A percentile compares a stretch with the other conserved stretches of the same genome.
Conservation (phyloP, 176 grass and related monocot genomes). For the Eragrostis curvula region DNA sequence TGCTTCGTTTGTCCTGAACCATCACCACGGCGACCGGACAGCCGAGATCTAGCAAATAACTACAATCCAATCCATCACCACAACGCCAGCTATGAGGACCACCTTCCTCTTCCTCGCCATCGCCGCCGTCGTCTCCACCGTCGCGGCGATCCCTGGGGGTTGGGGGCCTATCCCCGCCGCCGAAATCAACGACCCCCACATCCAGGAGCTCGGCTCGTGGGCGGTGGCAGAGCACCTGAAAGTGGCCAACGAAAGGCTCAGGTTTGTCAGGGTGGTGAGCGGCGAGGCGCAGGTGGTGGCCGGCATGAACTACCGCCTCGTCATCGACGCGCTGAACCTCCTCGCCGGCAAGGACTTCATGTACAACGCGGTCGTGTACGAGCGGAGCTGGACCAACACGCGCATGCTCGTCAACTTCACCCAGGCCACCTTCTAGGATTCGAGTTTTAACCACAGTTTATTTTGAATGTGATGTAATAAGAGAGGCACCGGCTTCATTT, state of each 20-base stretch:
- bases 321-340: conserved; percentile 16
- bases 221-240: conserved; percentile 56
- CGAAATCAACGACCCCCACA: conserved; percentile 22
- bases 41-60: not conserved
- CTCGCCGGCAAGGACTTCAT: not conserved
- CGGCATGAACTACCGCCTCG: conserved; percentile 56
- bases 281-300: conserved; percentile 43
- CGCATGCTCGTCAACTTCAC: conserved; percentile 48
- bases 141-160: not conserved
- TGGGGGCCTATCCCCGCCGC: conserved; percentile 36
- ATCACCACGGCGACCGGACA: not conserved
- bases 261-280: conserved; percentile 35
- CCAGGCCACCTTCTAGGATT: not conserved
- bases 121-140: not conserved
- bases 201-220: conserved; percentile 48
- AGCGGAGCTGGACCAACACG: conserved; percentile 35
- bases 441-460: not conserved
- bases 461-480: not conserved
- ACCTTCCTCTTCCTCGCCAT: not conserved
- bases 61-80: not conserved
- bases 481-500: not conserved
- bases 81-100: conserved; percentile 5
- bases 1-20: not conserved
- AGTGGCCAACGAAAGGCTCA: conserved; percentile 23
- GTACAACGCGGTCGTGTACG: conserved; percentile 53